phyloP scores from a whole-genome alignment of 805 yeast genomes.

The Pichia paraexigua region DNA sequence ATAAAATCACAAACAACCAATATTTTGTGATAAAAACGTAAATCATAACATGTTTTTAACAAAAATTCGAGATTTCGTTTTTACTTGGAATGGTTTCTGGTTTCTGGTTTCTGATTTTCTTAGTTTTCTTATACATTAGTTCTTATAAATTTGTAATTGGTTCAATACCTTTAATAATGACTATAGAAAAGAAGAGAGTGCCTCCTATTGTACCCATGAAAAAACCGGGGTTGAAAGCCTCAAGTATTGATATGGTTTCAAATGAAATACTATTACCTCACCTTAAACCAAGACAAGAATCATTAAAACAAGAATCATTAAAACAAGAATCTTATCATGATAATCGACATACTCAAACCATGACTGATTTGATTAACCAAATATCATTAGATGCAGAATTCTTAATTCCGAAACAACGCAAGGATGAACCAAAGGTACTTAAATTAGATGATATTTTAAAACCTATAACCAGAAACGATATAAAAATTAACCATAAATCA shows the following conservation, averaged over 20 bases:
- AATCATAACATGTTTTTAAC: too few species aligned
- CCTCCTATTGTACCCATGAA: slow-evolving; percentile 25
- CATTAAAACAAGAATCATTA: neutral
- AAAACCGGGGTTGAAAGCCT: slow-evolving; percentile 2
- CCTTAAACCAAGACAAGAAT: neutral
- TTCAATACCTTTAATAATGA: neutral
- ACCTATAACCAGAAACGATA: neutral
- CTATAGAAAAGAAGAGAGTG: slow-evolving; percentile 13
- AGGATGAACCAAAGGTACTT: slow-evolving; percentile 19
- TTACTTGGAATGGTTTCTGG: too few species aligned
- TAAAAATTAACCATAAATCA: neutral
- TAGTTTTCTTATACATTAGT: too few species aligned
- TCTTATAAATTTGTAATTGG: too few species aligned
- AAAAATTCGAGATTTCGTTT: too few species aligned
- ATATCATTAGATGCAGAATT: slow-evolving; percentile 5
- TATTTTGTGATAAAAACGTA: too few species aligned
- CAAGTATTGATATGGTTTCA: slow-evolving; percentile 3
- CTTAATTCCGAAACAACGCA: neutral
- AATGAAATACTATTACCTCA: neutral
- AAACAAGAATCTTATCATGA: neutral
- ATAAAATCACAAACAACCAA: too few species aligned
- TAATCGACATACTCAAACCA: neutral
- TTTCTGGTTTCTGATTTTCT: too few species aligned
- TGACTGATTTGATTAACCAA: slow-evolving; percentile 9
- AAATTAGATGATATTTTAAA: slow-evolving; percentile 18